Evolutionary conservation across 1,284 basidiomycete genomes (phyloP).

Genomic region (Tylopilus sp.): DNA sequence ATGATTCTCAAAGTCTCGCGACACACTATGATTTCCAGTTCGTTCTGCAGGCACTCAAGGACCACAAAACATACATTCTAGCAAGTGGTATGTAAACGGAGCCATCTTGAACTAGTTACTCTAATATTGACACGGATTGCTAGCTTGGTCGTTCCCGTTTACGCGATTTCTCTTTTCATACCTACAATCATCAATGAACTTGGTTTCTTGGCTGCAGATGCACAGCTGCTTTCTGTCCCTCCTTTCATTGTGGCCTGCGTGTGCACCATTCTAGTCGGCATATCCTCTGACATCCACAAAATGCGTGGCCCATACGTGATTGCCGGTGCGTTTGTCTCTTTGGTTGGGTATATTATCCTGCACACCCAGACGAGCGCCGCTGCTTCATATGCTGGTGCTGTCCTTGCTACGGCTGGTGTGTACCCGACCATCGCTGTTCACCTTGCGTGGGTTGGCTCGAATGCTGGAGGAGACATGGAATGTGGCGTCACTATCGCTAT

Average conservation of each 20-base stretch:
- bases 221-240: conserved; percentile 57
- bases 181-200: conserved; percentile 56
- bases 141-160: conserved; percentile 50
- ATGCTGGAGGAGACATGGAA: conserved; percentile 57
- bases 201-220: conserved; percentile 54
- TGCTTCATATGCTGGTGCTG: conserved; percentile 48
- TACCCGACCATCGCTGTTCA: conserved; percentile 54
- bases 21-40: conserved; percentile 38
- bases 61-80: conserved; percentile 47
- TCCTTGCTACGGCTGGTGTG: conserved; percentile 54
- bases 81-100: conserved; percentile 35
- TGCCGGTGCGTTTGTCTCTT: conserved; percentile 37
- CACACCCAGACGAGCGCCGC: conserved; percentile 39
- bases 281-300: conserved; percentile 43
- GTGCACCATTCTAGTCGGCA: conserved; percentile 42
- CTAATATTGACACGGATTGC: conserved; percentile 13
- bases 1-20: conserved; percentile 38
- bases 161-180: conserved; percentile 57
- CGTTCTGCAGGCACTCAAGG: conserved; percentile 42
- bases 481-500: conserved; percentile 54
- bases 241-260: conserved; percentile 48
- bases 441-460: conserved; percentile 58
- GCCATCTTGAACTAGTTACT: background rate
- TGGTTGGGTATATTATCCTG: conserved; percentile 48
- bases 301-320: conserved; percentile 48